Percentiles rank a stretch among this genome's conserved stretches.
phyloP scores from a whole-genome alignment of 176 grass and related monocot species.

The Ampelocalamus luodianensis region DNA sequence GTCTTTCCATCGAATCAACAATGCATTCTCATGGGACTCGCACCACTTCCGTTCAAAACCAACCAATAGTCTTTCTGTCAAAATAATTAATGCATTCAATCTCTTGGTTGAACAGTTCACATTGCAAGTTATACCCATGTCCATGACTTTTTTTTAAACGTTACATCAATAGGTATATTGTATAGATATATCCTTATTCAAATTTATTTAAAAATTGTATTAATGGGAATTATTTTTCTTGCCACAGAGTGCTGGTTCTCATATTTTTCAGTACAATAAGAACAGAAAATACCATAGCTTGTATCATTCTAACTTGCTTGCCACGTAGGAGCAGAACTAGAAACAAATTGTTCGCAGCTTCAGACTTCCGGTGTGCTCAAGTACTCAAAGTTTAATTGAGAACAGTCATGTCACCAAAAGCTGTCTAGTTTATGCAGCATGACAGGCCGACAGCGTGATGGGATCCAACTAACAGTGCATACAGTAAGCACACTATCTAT shows the following conservation, averaged over 20 bases:
- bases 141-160: no score
- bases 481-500: neutral
- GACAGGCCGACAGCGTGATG: no score
- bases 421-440: neutral
- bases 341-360: neutral
- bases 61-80: no score
- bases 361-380: neutral
- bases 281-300: conserved; percentile 1
- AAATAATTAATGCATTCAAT: no score
- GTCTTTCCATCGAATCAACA: no score
- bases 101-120: neutral
- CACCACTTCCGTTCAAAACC: no score
- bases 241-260: neutral
- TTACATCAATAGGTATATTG: no score
- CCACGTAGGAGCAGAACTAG: neutral
- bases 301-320: neutral
- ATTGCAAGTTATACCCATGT: neutral
- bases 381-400: neutral
- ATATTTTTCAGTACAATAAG: conserved; percentile 17
- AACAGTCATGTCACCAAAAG: conserved; percentile 13
- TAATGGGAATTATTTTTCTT: conserved; percentile 4
- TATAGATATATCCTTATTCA: neutral
- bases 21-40: no score
- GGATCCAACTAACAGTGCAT: neutral
- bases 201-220: neutral